Base-by-base conservation (phyloP, 345 rosid genomes). In the Eucalyptus sp. region DNA sequence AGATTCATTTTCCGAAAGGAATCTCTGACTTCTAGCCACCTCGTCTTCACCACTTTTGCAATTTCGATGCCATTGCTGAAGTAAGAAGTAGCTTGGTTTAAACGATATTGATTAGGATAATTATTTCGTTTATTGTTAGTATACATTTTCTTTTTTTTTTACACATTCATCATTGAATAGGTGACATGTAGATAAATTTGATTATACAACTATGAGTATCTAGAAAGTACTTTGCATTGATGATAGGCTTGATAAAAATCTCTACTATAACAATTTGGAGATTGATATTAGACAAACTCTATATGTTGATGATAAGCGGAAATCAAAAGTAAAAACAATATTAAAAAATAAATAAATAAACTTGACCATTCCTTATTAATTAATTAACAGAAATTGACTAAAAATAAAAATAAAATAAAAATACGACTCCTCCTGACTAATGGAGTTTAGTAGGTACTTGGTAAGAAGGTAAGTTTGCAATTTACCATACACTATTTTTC, bases 161-260 rank as follows among this genome's bases (percentile, higher is more conserved):
- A n/a, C 37, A 64, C 37, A 14, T 64, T 7, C 41, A n/a, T 13
- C 10, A 0, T 29, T 64, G 20, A 0, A 14, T 64, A 15, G 10
- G 18, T n/a, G 20, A n/a, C 37, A 64, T n/a, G 37, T 64, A 64
- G 76, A 64, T 13, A 64, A n/a, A n/a, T 64, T n/a, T 15, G 37
- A 16, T 64, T n/a, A n/a, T 31, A 14, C 15, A 12, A 60, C 31
- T 27, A 27, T 12, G 62, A 0, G 0, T 29, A 31, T 14, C 17
- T 64, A 64, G 71, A 64, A n/a, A 64, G 71, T 62, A 27, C n/a
- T 60, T 25, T 60, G 27, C n/a, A 25, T 60, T 25, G 66, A 60
- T 5, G 0, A 31, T 64, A 64, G 71, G 29, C 71, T 29, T n/a
- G 18, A n/a, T 60, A n/a, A 64, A 29, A 64, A n/a, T 14, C 37